Conservation (phyloP, 768 basidiomycete species). For the Neoboletus brunneissimus region DNA sequence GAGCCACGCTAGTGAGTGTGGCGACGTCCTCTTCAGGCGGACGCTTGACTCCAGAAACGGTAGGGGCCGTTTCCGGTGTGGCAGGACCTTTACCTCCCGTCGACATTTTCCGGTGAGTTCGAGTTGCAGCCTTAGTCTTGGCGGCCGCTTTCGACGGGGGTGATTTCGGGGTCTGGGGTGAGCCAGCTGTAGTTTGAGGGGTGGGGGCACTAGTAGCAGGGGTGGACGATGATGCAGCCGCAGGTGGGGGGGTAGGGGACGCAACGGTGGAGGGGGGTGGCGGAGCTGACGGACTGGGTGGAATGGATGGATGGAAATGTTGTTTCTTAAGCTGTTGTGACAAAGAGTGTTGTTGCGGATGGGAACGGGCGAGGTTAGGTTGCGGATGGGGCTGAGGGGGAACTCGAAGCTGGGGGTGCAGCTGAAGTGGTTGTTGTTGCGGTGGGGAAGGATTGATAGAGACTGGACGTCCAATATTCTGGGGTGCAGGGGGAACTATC, state of each 20-base stretch:
- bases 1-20: constrained; percentile 29
- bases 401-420: constrained; percentile 11
- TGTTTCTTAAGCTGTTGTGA: constrained; percentile 18
- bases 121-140: constrained; percentile 42
- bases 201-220: constrained; percentile 46
- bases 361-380: no score
- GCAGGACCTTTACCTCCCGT: constrained; percentile 30
- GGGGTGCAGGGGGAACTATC: constrained; percentile 22
- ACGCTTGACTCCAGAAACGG: constrained; percentile 34
- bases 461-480: constrained; percentile 27
- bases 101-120: constrained; percentile 31
- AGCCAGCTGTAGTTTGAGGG: constrained; percentile 42
- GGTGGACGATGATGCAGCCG: constrained; percentile 43
- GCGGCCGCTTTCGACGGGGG: constrained; percentile 54
- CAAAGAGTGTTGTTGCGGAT: constrained; percentile 7
- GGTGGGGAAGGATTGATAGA: constrained; percentile 30
- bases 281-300: constrained; percentile 25
- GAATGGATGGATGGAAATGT: constrained; percentile 9
- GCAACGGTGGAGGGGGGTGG: constrained; percentile 10
- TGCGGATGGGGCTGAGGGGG: no score
- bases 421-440: constrained; percentile 6
- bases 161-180: constrained; percentile 69
- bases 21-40: constrained; percentile 34
- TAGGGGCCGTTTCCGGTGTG: constrained; percentile 35
- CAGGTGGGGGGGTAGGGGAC: constrained; percentile 47